phyloP scores from a whole-genome alignment of 768 basidiomycete genomes.

The Mycena latifolia region DNA sequence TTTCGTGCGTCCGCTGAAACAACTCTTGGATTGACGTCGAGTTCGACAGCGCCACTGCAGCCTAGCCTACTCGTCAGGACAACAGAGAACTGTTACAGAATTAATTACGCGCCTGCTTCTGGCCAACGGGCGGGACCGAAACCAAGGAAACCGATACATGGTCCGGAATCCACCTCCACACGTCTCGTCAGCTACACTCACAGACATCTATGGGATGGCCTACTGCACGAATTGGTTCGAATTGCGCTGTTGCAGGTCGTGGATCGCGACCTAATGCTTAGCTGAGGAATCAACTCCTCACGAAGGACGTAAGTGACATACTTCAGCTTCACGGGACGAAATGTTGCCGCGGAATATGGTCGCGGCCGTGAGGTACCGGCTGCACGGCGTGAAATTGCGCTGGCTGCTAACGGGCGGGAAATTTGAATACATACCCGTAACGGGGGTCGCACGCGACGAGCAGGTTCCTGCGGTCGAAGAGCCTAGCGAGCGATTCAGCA shows the following conservation, averaged over 20 bases:
- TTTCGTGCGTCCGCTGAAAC: conserved; percentile 78
- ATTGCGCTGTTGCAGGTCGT: conserved; percentile 81
- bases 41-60: conserved; percentile 80
- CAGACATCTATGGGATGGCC: conserved; percentile 38
- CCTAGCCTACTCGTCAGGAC: conserved; percentile 54
- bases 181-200: conserved; percentile 19
- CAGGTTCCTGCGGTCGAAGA: conserved; percentile 85
- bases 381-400: conserved; percentile 40
- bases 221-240: conserved; percentile 86
- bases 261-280: conserved; percentile 69
- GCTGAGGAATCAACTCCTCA: neutral
- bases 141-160: conserved; percentile 89
- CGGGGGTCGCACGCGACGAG: conserved; percentile 88
- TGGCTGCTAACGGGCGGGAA: neutral
- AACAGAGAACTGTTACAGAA: too few species aligned
- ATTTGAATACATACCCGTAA: conserved; percentile 65
- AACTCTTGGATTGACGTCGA: conserved; percentile 90
- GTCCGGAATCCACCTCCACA: conserved; percentile 88
- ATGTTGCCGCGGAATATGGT: conserved; percentile 90
- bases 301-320: conserved; percentile 43
- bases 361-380: conserved; percentile 89
- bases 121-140: conserved; percentile 86
- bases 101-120: conserved; percentile 64
- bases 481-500: conserved; percentile 50
- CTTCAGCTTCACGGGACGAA: conserved; percentile 81